phyloP scores from a whole-genome alignment of 495 filamentous ascomycete genomes.

The Viridothelium virens region DNA sequence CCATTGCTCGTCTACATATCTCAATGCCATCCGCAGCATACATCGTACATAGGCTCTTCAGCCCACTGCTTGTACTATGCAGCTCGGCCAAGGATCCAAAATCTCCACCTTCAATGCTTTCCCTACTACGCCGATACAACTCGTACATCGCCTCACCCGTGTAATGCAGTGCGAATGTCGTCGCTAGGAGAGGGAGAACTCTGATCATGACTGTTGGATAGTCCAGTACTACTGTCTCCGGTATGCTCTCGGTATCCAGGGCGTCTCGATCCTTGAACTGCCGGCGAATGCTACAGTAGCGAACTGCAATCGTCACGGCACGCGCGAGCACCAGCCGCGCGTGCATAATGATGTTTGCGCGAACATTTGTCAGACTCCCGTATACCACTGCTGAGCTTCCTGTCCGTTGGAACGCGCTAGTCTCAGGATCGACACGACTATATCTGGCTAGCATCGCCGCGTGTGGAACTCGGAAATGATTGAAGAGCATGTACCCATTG shows the following conservation, averaged over 20 bases:
- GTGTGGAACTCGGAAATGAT: constrained; percentile 42
- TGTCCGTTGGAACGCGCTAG: constrained; percentile 37
- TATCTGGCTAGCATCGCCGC: constrained; percentile 43
- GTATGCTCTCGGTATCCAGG: constrained; percentile 23
- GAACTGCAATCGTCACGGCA: constrained; percentile 42
- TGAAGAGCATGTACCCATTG: constrained; percentile 47
- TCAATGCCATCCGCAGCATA: constrained; percentile 45
- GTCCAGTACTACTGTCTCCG: constrained; percentile 42
- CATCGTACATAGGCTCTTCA: constrained; percentile 46
- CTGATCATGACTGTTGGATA: constrained; percentile 46
- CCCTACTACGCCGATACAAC: constrained; percentile 35
- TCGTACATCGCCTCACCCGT: constrained; percentile 40
- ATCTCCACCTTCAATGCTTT: constrained; percentile 39
- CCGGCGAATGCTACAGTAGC: constrained; percentile 39
- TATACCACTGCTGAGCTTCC: constrained; percentile 41
- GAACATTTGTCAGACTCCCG: constrained; percentile 42
- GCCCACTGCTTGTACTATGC: constrained; percentile 42
- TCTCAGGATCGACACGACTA: constrained; percentile 38
- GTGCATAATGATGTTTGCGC: constrained; percentile 43
- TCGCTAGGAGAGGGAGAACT: constrained; percentile 43
- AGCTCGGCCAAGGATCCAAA: constrained; percentile 40
- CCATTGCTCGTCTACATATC: constrained; percentile 43
- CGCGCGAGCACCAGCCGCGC: constrained; percentile 42
- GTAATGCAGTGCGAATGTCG: constrained; percentile 45
- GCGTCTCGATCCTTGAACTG: constrained; percentile 44